Base-by-base conservation (phyloP, 768 basidiomycete species). In the Jaapia argillacea region DNA sequence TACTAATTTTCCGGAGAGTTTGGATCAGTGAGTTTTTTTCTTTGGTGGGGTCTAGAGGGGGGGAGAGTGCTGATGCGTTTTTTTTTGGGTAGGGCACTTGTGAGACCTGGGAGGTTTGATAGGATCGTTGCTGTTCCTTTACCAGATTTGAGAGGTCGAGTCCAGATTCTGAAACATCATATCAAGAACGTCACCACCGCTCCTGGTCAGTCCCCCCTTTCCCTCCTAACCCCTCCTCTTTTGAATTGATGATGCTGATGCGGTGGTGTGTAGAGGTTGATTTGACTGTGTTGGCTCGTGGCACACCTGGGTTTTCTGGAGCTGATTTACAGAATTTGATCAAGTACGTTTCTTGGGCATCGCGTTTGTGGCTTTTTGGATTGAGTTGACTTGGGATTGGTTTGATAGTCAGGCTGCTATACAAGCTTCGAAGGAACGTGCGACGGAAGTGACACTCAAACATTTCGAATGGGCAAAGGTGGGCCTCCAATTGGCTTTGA, bases 401-500 rank as follows among this genome's bases (percentile, higher is more conserved):
- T 21, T 22, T 38, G 7, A 7, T 38, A 81, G 81, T 54, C 77
- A 87, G 70, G 96, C 96, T 12, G 96, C 96, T 3, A 88, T 98
- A 43, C 87, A 94, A 59, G 96, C 96, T 6, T 81, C 90, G 10
- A 81, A 87, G 54, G 88, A 97, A 52, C 78, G 74, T 5, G 82
- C 77, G 35, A 71, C 67, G 39, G 72, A 77, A 48, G 91, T 99
- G 4, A 64, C 63, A 20, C 60, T 86, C 47, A 79, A 72, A 49
- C 92, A 99, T 59, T 87, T 98, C 58, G 94, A 98, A 67, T 99
- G 96, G 96, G 96, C 96, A 10, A 96, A 89, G 71, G 90, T 86
- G 47, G 41, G 55, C 44, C n/a, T 12, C 24, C n/a, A n/a, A n/a
- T n/a, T n/a, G n/a, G n/a, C n/a, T n/a, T 14, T 31, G 20, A 27